A percentile compares a stretch with the other conserved stretches of the same genome.
These are phyloP conservation scores for Fusarium sp. DNA, from an alignment of 2,329 filamentous ascomycete species.

Conservation along the genomic window DNA sequence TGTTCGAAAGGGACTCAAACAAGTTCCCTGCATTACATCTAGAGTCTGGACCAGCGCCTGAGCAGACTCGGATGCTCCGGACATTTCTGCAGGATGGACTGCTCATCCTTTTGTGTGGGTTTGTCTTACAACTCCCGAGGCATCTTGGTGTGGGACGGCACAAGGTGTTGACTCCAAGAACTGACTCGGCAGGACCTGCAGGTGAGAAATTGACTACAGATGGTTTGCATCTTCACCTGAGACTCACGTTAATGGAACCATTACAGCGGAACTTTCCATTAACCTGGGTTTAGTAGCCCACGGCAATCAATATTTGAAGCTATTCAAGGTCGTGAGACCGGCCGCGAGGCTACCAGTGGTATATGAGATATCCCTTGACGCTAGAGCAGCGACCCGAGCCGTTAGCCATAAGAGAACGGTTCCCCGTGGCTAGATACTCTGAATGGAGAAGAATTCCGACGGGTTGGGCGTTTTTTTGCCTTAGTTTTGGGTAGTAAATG, in stretches of 20 bases:
- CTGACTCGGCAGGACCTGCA: background rate
- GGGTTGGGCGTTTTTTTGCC: background rate
- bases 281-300: too few relatives aligned
- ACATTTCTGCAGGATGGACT: background rate
- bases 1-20: background rate
- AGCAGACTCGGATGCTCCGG: background rate
- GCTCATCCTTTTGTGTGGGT: background rate
- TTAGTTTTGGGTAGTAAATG: background rate
- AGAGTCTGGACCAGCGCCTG: constrained; percentile 13
- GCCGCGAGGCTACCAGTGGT: background rate
- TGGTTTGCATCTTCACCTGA: background rate
- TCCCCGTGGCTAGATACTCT: constrained; percentile 1
- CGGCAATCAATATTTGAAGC: background rate
- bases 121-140: constrained; percentile 25
- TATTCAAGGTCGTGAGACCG: background rate
- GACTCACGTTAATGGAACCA: background rate
- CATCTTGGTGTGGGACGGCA: constrained; percentile 5
- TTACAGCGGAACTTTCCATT: background rate
- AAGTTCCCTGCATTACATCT: background rate
- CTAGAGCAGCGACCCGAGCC: constrained; percentile 43
- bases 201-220: background rate
- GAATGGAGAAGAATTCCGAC: background rate
- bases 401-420: constrained; percentile 12
- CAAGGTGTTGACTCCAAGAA: background rate
- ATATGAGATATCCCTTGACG: background rate